Base-by-base conservation (phyloP, 768 basidiomycete species). In the Chalciporus pseudorubinellus region DNA sequence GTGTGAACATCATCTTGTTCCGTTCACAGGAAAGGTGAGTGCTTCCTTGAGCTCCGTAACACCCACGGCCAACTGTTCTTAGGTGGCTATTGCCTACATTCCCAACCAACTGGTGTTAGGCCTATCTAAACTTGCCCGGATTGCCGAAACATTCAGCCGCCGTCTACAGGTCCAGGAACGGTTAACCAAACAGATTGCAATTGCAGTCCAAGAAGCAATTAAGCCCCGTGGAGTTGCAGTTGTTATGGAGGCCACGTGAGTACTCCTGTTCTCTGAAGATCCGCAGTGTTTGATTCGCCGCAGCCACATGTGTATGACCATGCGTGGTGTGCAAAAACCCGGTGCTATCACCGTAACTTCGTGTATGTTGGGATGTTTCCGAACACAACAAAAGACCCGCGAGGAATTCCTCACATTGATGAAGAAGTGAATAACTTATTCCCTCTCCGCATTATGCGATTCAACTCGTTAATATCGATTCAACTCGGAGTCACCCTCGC, bases 321-420 rank as follows among this genome's bases (percentile, higher is more conserved):
- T 98, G 95, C 88, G 97, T 56, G 97, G 97, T 48, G 97, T 99
- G 9, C 97, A 99, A 73, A 99, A 99, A 72, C 95, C 95, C 3
- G 97, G 97, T 21, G 80, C 95, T 7, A 83, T 89, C 20, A 99
- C 97, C 1, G 88, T 94, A 40, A 99, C 97, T 6, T 94, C 91
- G 6, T 95, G 94, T 60, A 99, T 99, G 97, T 77, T 98, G 46
- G 97, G 97, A 14, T 97, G 93, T 68, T 99, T 99, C 82, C 83
- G 97, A 53, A 88, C 90, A n/a, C 90, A 95, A 60, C 95, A 98
- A 71, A 98, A 99, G 76, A 99, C 95, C 29, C 82, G 97, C 26
- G 95, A 97, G 72, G 97, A 98, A 69, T 95, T 95, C 74, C 82
- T 94, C 56, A 91, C 89, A 16, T 77, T 95, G 50, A 90, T 95